A percentile compares a stretch with the other conserved stretches of the same genome.
These are phyloP conservation scores for Stephania yunnanensis DNA, from an alignment of 164 flowering plant genomes.

Conservation along the genomic window DNA sequence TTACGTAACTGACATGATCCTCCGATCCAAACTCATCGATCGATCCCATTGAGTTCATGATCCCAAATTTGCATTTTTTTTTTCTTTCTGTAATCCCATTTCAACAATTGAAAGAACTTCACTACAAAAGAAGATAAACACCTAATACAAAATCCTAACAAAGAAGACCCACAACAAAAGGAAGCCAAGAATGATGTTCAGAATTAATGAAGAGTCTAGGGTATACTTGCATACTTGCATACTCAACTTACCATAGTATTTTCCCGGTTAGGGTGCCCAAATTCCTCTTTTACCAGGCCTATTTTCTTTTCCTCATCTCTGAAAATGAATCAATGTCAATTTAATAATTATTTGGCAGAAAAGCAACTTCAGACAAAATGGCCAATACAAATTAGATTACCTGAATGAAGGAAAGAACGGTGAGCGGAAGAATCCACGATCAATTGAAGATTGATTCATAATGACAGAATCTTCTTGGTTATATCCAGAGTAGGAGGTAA, in stretches of 20 bases:
- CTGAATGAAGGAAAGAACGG: conserved; percentile 91
- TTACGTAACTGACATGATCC: no score
- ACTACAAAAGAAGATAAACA: no score
- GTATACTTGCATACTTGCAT: not conserved
- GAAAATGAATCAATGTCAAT: conserved; percentile 2
- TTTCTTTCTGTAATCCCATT: no score
- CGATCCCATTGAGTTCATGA: no score
- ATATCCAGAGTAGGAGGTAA: conserved; percentile 93
- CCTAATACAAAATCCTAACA: no score
- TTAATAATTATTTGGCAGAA: not conserved
- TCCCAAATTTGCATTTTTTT: no score
- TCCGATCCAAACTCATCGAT: no score
- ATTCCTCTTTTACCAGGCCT: no score
- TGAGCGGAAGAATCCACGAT: conserved; percentile 93
- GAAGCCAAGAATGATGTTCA: no score
- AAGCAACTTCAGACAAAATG: not conserved
- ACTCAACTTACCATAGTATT: conserved; percentile 69
- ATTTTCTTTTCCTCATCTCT: no score
- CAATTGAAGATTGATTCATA: conserved; percentile 99
- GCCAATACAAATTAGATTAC: conserved; percentile 21
- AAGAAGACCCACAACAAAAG: no score
- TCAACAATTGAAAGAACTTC: no score
- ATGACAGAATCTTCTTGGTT: conserved; percentile 98
- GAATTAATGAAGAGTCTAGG: not conserved
- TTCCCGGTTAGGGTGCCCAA: conserved; percentile 81